These are phyloP conservation scores for Musa acuminata DNA, from an alignment of 176 grass and related monocot species.

Conservation along the genomic window DNA sequence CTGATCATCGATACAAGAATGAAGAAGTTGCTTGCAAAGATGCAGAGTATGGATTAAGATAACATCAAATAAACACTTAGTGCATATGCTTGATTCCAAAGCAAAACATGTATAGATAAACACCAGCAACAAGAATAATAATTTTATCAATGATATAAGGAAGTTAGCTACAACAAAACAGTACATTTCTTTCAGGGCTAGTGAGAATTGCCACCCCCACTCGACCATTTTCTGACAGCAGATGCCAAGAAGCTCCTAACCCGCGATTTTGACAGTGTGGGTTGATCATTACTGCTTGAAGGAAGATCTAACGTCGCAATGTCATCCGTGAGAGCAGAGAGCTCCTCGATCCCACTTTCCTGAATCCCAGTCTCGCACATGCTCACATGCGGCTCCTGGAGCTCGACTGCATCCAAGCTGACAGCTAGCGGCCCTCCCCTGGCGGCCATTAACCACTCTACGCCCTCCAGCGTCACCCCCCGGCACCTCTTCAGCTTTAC, in stretches of 20 bases:
- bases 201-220: not conserved
- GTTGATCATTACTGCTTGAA: not conserved
- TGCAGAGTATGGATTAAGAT: not conserved
- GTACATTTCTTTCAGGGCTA: not conserved
- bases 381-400: not conserved
- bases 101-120: too few relatives aligned
- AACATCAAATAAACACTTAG: too few relatives aligned
- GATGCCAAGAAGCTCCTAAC: not conserved
- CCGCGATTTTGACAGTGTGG: constrained; percentile 20
- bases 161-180: not conserved
- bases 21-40: not conserved
- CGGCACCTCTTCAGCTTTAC: constrained; percentile 10
- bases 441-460: not conserved
- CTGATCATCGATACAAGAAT: not conserved
- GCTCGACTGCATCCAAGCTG: not conserved
- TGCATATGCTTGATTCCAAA: too few relatives aligned
- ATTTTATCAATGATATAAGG: not conserved
- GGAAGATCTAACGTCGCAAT: not conserved
- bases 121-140: too few relatives aligned
- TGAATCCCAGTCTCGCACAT: not conserved
- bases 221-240: not conserved
- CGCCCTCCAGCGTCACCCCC: not conserved
- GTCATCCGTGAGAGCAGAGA: not conserved
- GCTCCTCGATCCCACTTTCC: not conserved
- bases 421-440: not conserved